Evolutionary conservation across 352 stramenopile genomes (phyloP), one percentile per base, ranked within the genome.

Genomic region (Phytophthora ramorum): DNA sequence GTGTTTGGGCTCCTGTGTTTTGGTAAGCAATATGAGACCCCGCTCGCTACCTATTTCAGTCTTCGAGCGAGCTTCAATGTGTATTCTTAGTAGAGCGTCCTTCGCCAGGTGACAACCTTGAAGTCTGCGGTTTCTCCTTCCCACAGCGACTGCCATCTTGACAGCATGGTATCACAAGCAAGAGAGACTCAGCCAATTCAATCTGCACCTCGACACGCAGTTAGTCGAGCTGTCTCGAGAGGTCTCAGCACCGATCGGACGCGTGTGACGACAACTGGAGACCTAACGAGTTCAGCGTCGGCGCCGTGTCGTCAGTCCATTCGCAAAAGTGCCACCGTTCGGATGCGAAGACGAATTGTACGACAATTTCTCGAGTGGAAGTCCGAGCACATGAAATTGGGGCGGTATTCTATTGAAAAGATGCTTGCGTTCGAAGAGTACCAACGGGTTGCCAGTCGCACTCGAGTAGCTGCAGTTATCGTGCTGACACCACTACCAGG

Each of bases 331-430:
- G 14, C 28, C 8, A 9, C 17, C 4, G 30, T 26, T 17, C 47
- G 47, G 19, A 41, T 38, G 26, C 37, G 28, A 45, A 56, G 34
- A 45, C 19, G 49, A 45, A 12, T 56, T n/a, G 19, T 28, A 20
- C 19, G 49, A 10, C 49, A 45, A 12, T 45, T 45, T 26, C 55
- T 76, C 19, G 41, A 71, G 7, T 69, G 69, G 68, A 69, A 71
- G 49, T 67, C 58, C 34, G 55, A 69, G 14, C 70, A 75, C 47
- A 69, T 67, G 47, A 66, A 69, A 40, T 51, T 75, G 16, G 70
- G 66, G 0, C 66, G 70, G 6, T 75, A 75, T 41, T 73, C 66
- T 3, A 56, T 78, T 16, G 65, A 78, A 19, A 78, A 78, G 48
- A 57, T 78, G 32, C 49, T 66, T 20, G 52, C 58, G 4, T 69